A percentile compares a stretch with the other conserved stretches of the same genome.
phyloP scores from a whole-genome alignment of 306 rosid species.

The Calophaca sinica region DNA sequence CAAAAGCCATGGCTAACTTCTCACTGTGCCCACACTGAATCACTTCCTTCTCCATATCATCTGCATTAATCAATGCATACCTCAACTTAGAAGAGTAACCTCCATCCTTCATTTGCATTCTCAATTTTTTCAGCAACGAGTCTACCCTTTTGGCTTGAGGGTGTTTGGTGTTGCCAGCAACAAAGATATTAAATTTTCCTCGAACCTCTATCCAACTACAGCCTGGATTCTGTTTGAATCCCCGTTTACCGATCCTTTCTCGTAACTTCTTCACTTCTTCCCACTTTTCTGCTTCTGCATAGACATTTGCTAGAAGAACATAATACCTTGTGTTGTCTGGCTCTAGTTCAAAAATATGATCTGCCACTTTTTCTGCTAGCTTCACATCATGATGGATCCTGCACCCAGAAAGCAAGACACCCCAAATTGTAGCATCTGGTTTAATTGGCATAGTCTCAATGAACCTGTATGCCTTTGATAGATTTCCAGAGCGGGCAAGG shows the following conservation, averaged over 20 bases:
- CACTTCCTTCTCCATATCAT: slow-evolving; percentile 71
- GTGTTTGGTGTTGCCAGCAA: slow-evolving; percentile 63
- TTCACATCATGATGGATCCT: slow-evolving; percentile 55
- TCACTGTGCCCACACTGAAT: slow-evolving; percentile 77
- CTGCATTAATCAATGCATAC: slow-evolving; percentile 65
- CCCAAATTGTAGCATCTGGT: slow-evolving; percentile 78
- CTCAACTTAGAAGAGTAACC: slow-evolving; percentile 59
- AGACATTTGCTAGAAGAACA: slow-evolving; percentile 68
- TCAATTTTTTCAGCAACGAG: slow-evolving; percentile 51
- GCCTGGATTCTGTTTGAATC: slow-evolving; percentile 46
- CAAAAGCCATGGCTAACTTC: slow-evolving; percentile 76
- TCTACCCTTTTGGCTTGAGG: slow-evolving; percentile 65
- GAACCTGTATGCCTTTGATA: slow-evolving; percentile 61
- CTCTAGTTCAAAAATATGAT: slow-evolving; percentile 59
- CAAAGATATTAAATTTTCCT: slow-evolving; percentile 53
- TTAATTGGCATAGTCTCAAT: slow-evolving; percentile 64
- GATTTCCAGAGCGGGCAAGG: slow-evolving; percentile 59
- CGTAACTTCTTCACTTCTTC: slow-evolving; percentile 61
- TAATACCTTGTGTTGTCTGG: slow-evolving; percentile 74
- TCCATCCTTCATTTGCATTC: slow-evolving; percentile 62
- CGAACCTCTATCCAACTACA: slow-evolving; percentile 47
- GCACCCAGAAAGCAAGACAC: slow-evolving; percentile 71
- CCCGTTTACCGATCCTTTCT: slow-evolving; percentile 19
- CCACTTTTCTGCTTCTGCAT: slow-evolving; percentile 78
- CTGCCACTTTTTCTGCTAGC: slow-evolving; percentile 53